Base-by-base conservation (phyloP, 768 basidiomycete genomes). In the Mycena albidolilacea region DNA sequence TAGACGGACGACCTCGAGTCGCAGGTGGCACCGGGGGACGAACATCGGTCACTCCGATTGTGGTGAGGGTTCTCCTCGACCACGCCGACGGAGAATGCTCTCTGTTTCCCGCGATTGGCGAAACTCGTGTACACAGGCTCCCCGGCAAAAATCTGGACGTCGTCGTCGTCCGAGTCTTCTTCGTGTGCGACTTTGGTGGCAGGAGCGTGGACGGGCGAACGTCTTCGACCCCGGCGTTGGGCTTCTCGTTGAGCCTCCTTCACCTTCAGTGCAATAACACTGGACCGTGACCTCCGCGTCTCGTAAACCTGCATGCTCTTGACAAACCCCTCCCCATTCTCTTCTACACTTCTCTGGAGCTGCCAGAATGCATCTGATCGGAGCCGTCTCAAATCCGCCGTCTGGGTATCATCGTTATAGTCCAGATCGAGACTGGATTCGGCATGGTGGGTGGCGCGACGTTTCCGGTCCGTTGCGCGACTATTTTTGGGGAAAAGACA, bases 221-320 rank as follows among this genome's bases (percentile, higher is more conserved):
- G 83, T 76, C 87, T 87, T 75, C 82, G 85, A 19, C 85, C 85
- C 71, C 86, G 83, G 77, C 81, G 84, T 69, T 85, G 83, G 35
- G 81, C 70, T n/a, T 84, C 84, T 77, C 81, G 84, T 69, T 85
- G 83, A 37, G 81, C 70, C 23, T 84, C 84, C 63, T 84, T 85
- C 66, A 83, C 80, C 54, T 84, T 85, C 44, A 80, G 80, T 9
- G 61, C 61, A 46, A 68, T 82, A 81, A 81, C 78, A 63, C 79
- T 82, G 43, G 83, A 82, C 70, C 82, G 82, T 46, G 87, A 87
- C 67, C 89, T 84, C 35, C 85, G 84, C 61, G 85, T 81, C 79
- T 94, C 93, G 78, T 90, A 92, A 74, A 93, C 90, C 67, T 91
- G 91, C 93, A 94, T 94, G 64, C 91, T 90, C 68, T 85, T 87